Evolutionary conservation across 768 basidiomycete species (phyloP).

Genomic region (Rhizopogon rudus): DNA sequence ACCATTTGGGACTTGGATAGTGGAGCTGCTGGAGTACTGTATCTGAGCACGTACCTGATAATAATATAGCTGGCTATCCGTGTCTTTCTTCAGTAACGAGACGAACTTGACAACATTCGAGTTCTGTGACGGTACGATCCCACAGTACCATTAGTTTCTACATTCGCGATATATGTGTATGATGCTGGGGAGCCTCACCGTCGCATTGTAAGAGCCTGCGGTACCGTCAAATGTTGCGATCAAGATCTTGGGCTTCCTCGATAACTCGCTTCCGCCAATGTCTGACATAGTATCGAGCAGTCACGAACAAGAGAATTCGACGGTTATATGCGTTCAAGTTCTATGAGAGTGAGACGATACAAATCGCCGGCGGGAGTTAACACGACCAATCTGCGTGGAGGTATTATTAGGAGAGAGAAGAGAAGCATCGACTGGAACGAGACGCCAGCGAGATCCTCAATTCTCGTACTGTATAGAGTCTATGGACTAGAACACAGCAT

Average conservation of each 20-base stretch:
- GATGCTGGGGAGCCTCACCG: conserved; percentile 28
- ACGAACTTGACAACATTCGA: conserved; percentile 73
- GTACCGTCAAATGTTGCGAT: conserved; percentile 74
- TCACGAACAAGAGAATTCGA: too few species aligned
- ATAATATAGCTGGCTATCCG: conserved; percentile 55
- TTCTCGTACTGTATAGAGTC: neutral
- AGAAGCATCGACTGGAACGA: neutral
- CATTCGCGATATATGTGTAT: neutral
- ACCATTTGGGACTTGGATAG: neutral
- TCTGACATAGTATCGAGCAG: conserved; percentile 13
- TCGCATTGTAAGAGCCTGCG: conserved; percentile 41
- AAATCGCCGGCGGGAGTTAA: too few species aligned
- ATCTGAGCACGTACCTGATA: conserved; percentile 51
- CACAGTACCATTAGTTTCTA: neutral
- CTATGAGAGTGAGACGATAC: neutral
- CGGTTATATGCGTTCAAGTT: neutral
- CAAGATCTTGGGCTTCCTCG: conserved; percentile 35
- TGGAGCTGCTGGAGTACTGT: neutral
- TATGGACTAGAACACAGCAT: neutral
- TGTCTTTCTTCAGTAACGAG: conserved; percentile 57
- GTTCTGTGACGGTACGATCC: conserved; percentile 32
- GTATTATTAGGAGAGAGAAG: neutral
- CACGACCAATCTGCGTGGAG: neutral
- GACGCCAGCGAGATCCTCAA: neutral
- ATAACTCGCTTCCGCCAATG: neutral